Evolutionary conservation across 2,329 filamentous ascomycete species (phyloP), one percentile per base, ranked within the genome.

Genomic region (Aspergillus tamarii): DNA sequence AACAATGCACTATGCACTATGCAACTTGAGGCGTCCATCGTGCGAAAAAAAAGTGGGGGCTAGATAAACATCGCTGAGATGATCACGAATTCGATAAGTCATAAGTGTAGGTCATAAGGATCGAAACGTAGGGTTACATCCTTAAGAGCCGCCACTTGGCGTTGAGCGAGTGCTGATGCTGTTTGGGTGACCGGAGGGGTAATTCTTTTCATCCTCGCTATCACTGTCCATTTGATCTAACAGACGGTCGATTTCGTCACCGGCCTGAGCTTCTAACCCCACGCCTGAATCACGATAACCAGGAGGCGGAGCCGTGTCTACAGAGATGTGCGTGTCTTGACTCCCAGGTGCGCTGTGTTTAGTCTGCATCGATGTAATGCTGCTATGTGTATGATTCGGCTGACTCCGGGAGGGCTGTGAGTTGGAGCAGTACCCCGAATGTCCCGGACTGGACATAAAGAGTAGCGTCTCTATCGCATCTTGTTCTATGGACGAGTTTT

Each of bases 391-490:
- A 12, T 66, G 21, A 39, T 64, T 59, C 61, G 55, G 61, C 57
- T 69, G 62, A 43, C 65, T 65, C 56, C 74, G 75, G 19, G 77
- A 76, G 36, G 70, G 66, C 57, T 75, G 75, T n/a, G 78, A 77
- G 57, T 72, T 74, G 10, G 78, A 73, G 50, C 78, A 78, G 64
- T 80, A 81, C 1, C 78, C 79, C 6, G 81, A 82, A 60, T 83
- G 81, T 36, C 78, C 81, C 1, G 82, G 82, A 60, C 82, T 84
- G 46, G 81, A 82, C 82, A 84, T 83, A 69, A 83, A 83, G 10
- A 83, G 69, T 11, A 84, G 69, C 0, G 81, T 83, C 69, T 84
- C 82, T n/a, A 84, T 82, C 12, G 82, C 82, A 64, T 84, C 82
- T 64, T 82, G 78, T 66, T 84, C 82, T 79, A 83, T 82, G 1